Evolutionary conservation across 2,329 filamentous ascomycete genomes (phyloP).

Genomic region (Chrysoporthe cubensis): DNA sequence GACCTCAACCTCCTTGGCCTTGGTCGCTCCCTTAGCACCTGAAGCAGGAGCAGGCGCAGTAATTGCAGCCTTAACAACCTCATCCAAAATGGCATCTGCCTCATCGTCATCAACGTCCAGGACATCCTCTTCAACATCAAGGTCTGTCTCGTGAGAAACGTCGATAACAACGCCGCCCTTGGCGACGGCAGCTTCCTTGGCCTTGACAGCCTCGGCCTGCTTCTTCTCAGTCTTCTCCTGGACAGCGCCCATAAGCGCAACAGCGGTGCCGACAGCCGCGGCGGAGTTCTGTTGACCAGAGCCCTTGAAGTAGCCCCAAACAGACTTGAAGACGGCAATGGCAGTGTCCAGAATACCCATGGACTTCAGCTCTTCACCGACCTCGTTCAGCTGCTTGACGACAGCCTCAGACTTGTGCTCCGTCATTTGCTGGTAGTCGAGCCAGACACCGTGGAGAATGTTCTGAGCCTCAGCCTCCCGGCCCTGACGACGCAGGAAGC

Average conservation of each 20-base stretch:
- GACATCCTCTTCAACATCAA: constrained; percentile 25
- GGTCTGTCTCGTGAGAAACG: constrained; percentile 20
- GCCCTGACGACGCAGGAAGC: constrained; percentile 30
- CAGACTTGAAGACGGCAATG: constrained; percentile 30
- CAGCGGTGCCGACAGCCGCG: constrained; percentile 28
- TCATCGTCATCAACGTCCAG: constrained; percentile 26
- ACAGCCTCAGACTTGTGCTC: constrained; percentile 29
- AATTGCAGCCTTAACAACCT: constrained; percentile 26
- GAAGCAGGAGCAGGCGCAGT: constrained; percentile 14
- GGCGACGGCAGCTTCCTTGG: constrained; percentile 20
- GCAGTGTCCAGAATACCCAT: constrained; percentile 30
- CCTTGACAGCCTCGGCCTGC: constrained; percentile 26
- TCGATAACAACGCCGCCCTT: constrained; percentile 25
- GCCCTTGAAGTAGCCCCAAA: constrained; percentile 31
- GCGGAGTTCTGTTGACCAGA: constrained; percentile 29
- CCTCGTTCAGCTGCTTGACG: constrained; percentile 30
- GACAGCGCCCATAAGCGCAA: constrained; percentile 27
- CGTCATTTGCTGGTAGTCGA: constrained; percentile 30
- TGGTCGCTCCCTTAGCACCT: constrained; percentile 11
- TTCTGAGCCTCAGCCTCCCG: constrained; percentile 30
- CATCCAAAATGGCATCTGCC: constrained; percentile 27
- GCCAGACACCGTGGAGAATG: constrained; percentile 31
- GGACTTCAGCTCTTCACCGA: constrained; percentile 30
- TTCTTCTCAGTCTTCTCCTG: constrained; percentile 28
- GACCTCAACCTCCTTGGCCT: constrained; percentile 26